Base-by-base conservation (phyloP, 345 rosid species). In the Populus pruinosa region DNA sequence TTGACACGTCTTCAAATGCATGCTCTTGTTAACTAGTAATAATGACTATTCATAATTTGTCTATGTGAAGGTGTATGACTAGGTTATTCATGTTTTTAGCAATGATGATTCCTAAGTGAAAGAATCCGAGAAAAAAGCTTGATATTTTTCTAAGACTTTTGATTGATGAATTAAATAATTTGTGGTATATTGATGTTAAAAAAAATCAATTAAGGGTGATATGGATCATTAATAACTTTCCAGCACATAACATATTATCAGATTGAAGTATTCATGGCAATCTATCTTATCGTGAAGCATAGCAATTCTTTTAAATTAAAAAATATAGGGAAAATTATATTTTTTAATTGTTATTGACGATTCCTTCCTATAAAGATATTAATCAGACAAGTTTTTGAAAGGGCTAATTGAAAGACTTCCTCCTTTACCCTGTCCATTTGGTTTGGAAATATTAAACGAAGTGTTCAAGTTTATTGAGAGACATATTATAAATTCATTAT, bases 11-110 rank as follows among this genome's bases (percentile, higher is more conserved):
- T 29, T 29, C 56, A 11, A 50, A 50, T 11, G 2, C 16, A 18
- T 50, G 5, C 16, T 50, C 7, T 18, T 50, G 56, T 50, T 64
- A 5, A 38, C 67, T 21, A 8, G 8, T 64, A 11, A 0, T 64
- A 10, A 3, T 27, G 1, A 67, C 70, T 11, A 4, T 67, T 2
- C 38, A 35, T 5, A 56, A 59, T 55, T 38, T 56, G 38, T 35
- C 76, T n/a, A 55, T 49, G 13, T 74, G 39, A 61, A 10, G 39
- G 69, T 39, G 56, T 6, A 74, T 74, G 69, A 74, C 62, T 7
- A n/a, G 43, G 41, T 39, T 27, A 38, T 38, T 29, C 7, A 47
- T 27, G 5, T 38, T 74, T 35, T 25, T 62, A 7, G 16, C 77
- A 0, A 38, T 63, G 5, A 14, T 74, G 1, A 74, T 74, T 23